Evolutionary conservation across 1,284 basidiomycete genomes (phyloP), one percentile per base, ranked within the genome.

Genomic region (Microbotryum saponariae): DNA sequence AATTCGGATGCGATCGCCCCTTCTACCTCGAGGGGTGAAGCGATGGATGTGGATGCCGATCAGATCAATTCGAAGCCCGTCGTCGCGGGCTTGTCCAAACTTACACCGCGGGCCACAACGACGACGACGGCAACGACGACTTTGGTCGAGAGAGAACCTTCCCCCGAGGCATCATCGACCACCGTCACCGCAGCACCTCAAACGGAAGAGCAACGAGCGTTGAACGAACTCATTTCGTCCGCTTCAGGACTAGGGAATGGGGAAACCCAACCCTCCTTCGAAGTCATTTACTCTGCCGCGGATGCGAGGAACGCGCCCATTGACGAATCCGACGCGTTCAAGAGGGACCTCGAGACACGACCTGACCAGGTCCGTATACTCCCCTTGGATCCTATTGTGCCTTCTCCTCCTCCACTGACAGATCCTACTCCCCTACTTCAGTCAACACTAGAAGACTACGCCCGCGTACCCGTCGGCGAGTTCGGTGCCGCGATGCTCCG

Each of bases 401-500:
- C 14, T n/a, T 16, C 20, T 37, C 49, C 29, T 51, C 53, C 7
- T 12, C 42, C 27, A 9, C 27, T 42, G 50, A n/a, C 27, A 21
- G 29, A 23, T 50, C 23, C 31, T 21, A 33, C 49, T 9, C 7
- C 46, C 54, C n/a, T 20, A 9, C n/a, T 47, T 25, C 51, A 66
- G 65, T 58, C 66, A 4, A 56, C 64, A 3, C 77, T 91, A 12
- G 85, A 89, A 0, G 94, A 94, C 76, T 98, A 98, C 74, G 84
- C 83, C 33, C 86, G 90, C 4, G 83, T 97, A 0, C 94, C 94
- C 0, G 85, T 99, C 23, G 86, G 88, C 9, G 88, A 91, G 59
- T 98, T 98, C 70, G 94, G 96, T 12, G 85, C 88, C 6, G 94
- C 94, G 6, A 82, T 98, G 72, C 80, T 97, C 7, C 83, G 93